Evolutionary conservation across 1,284 basidiomycete genomes (phyloP), one percentile per base, ranked within the genome.

Genomic region (Pseudozyma sp.): DNA sequence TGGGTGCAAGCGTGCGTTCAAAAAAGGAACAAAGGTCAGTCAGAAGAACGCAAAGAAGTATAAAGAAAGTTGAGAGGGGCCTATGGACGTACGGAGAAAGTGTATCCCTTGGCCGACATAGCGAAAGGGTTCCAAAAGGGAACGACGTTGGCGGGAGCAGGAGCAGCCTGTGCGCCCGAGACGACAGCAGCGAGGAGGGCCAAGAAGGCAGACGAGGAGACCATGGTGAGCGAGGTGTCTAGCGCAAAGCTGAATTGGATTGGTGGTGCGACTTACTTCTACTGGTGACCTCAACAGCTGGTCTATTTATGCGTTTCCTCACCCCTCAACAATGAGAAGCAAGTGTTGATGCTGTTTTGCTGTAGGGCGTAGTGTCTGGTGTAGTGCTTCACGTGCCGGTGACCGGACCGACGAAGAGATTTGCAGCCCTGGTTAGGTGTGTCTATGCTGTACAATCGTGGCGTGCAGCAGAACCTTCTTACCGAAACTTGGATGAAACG

Each of bases 31-130:
- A 47, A 25, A 18, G 18, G 11, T 11, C 7, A 21, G 49, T 59
- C 34, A 59, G 57, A 31, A 25, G 36, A 13, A 11, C 8, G 31
- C 1, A 12, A 16, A 9, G 7, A 34, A 14, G 51, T 7, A n/a
- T n/a, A 34, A 9, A 40, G 31, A 13, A 42, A n/a, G 44, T 21
- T 18, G 36, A 18, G 38, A 38, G 35, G 4, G 21, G 13, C 40
- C 16, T 14, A 21, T 2, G 0, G 9, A 51, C 67, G 45, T 56
- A 69, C 67, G 40, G 42, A 58, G 47, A 76, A 76, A 43, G 52
- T 57, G 54, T 77, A 74, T 39, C 49, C 50, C 60, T 70, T 66
- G 50, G 65, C 60, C 25, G 34, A 49, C 70, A 68, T 73, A n/a
- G 57, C 58, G 57, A 61, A 40, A 42, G 60, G 61, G 49, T 62